Percentiles rank a stretch among this genome's conserved stretches.
These are phyloP conservation scores for Fistulifera pelliculosa DNA, from an alignment of 108 stramenopile genomes.

Conservation along the genomic window DNA sequence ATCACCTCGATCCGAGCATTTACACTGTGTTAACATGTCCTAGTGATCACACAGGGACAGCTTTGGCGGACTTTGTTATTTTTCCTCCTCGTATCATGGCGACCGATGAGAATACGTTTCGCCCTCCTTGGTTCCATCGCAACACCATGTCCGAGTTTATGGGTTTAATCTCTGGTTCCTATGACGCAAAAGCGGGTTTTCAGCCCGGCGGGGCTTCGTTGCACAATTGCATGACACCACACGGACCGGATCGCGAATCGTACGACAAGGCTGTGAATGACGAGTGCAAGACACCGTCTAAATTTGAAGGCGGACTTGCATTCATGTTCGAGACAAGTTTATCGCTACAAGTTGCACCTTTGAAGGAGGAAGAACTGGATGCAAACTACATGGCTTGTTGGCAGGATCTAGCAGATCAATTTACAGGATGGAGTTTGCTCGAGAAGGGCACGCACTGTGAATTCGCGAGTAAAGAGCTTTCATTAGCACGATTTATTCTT, in stretches of 20 bases:
- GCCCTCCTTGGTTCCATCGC: slow-evolving; percentile 92
- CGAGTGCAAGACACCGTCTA: slow-evolving; percentile 45
- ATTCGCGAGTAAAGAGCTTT: too few relatives aligned
- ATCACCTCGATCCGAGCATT: slow-evolving; percentile 92
- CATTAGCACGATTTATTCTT: too few relatives aligned
- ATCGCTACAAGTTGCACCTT: slow-evolving; percentile 45
- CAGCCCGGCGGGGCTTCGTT: slow-evolving; percentile 77
- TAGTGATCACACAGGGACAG: slow-evolving; percentile 69
- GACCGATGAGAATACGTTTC: slow-evolving; percentile 83
- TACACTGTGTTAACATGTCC: slow-evolving; percentile 84
- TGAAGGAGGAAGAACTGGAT: slow-evolving; percentile 12
- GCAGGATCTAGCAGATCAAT: slow-evolving; percentile 2
- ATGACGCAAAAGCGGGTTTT: slow-evolving; percentile 82
- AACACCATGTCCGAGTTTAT: slow-evolving; percentile 93
- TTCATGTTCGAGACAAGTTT: slow-evolving; percentile 93
- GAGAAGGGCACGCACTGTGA: too few relatives aligned
- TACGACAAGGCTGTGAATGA: slow-evolving; percentile 60
- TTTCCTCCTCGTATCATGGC: slow-evolving; percentile 92
- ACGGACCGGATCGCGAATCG: slow-evolving; percentile 81
- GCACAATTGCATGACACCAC: slow-evolving; percentile 84
- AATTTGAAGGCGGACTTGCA: slow-evolving; percentile 80
- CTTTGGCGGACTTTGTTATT: slow-evolving; percentile 88
- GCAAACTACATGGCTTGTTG: slow-evolving; percentile 19
- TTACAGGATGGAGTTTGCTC: too few relatives aligned
- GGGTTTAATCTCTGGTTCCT: slow-evolving; percentile 86